Conservation (phyloP, 163 green algal genomes). For the Volvox carteri region DNA sequence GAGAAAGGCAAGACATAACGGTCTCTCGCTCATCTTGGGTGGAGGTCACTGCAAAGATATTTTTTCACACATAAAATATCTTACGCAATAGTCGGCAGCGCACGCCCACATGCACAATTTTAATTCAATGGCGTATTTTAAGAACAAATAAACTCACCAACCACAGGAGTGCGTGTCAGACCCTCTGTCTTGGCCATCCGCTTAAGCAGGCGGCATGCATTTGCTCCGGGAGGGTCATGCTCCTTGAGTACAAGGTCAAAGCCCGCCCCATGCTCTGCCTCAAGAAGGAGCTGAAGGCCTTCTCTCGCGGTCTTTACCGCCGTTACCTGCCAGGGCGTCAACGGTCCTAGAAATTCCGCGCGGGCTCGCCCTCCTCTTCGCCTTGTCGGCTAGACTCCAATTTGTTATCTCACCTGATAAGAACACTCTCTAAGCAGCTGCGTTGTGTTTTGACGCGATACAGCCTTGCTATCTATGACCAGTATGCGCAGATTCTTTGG, state of each 20-base stretch:
- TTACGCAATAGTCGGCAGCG: not conserved
- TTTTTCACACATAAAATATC: slow-evolving; percentile 1
- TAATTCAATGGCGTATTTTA: not conserved
- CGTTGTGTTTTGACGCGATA: slow-evolving; percentile 45
- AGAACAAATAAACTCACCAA: slow-evolving; percentile 60
- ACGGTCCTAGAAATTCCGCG: not conserved
- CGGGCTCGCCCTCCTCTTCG: not conserved
- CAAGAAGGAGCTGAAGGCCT: slow-evolving; percentile 68
- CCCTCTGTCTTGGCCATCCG: slow-evolving; percentile 58
- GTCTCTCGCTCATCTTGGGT: slow-evolving; percentile 77
- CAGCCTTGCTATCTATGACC: slow-evolving; percentile 65
- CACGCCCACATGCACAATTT: not conserved
- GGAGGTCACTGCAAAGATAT: slow-evolving; percentile 76
- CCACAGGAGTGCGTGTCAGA: slow-evolving; percentile 67
- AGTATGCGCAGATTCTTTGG: slow-evolving; percentile 65
- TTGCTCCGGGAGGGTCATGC: slow-evolving; percentile 76
- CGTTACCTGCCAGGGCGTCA: slow-evolving; percentile 64
- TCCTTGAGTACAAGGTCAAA: slow-evolving; percentile 85
- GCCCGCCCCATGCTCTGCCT: slow-evolving; percentile 16
- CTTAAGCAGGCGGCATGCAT: slow-evolving; percentile 74
- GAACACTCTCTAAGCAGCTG: slow-evolving; percentile 67
- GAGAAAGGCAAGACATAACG: slow-evolving; percentile 83
- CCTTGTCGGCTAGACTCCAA: not conserved
- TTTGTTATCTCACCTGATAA: slow-evolving; percentile 60
- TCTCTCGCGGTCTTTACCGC: slow-evolving; percentile 68